Percentiles rank a stretch among this genome's conserved stretches.
These are phyloP conservation scores for Kodamaea jinghongensis DNA, from an alignment of 805 yeast species.

Conservation along the genomic window DNA sequence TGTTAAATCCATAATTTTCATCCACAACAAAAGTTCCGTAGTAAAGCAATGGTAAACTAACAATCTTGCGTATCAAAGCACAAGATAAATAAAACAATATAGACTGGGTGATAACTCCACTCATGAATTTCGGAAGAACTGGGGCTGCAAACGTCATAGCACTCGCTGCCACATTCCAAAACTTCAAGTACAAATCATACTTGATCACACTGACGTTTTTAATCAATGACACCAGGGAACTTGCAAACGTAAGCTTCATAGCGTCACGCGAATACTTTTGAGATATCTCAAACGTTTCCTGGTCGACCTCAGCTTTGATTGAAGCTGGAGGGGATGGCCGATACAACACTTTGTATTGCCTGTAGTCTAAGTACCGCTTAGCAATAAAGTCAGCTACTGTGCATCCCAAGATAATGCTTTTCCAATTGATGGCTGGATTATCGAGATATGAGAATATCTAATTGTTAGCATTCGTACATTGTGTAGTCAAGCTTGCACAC, in stretches of 20 bases:
- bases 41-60: slow-evolving; percentile 66
- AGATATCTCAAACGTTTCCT: slow-evolving; percentile 71
- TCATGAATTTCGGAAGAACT: slow-evolving; percentile 35
- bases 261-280: slow-evolving; percentile 80
- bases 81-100: slow-evolving; percentile 55
- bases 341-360: slow-evolving; percentile 71
- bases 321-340: slow-evolving; percentile 60
- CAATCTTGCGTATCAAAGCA: slow-evolving; percentile 50
- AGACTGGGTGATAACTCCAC: slow-evolving; percentile 70
- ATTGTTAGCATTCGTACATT: no score
- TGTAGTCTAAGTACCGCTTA: slow-evolving; percentile 66
- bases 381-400: slow-evolving; percentile 72
- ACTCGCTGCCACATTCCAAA: slow-evolving; percentile 52
- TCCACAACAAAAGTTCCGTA: slow-evolving; percentile 86
- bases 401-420: slow-evolving; percentile 66
- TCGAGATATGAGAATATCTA: slow-evolving; percentile 56
- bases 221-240: slow-evolving; percentile 30
- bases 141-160: slow-evolving; percentile 54
- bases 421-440: slow-evolving; percentile 75
- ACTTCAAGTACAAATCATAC: slow-evolving; percentile 47
- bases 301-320: slow-evolving; percentile 62
- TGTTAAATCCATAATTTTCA: slow-evolving; percentile 91
- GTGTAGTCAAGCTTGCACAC: no score
- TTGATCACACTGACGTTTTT: slow-evolving; percentile 17
- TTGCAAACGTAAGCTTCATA: slow-evolving; percentile 59